A percentile compares a stretch with the other conserved stretches of the same genome.
Evolutionary conservation across 1,139 yeast genomes (phyloP).

Genomic region (Meyerozyma sp.): DNA sequence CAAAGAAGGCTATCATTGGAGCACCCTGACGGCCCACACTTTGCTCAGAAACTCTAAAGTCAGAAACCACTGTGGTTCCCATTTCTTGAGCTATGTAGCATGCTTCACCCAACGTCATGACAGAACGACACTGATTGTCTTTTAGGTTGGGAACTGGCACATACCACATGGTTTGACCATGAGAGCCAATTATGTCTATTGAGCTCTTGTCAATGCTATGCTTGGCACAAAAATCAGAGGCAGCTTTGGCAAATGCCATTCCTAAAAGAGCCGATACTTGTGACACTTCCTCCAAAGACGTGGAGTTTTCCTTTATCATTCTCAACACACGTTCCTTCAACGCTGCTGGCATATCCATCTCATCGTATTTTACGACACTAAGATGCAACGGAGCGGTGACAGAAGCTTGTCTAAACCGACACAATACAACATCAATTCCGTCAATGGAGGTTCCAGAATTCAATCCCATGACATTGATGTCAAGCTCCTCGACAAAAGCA

Average conservation of each 20-base stretch:
- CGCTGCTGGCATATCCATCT: conserved; percentile 7
- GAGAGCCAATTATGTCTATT: conserved; percentile 10
- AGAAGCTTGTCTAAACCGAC: conserved; percentile 7
- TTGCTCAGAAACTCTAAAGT: conserved; percentile 9
- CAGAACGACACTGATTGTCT: conserved; percentile 4
- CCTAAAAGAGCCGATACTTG: conserved; percentile 7
- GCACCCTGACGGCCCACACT: conserved; percentile 12
- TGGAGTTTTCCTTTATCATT: conserved; percentile 6
- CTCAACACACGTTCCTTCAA: conserved; percentile 6
- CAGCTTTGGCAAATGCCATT: conserved; percentile 10
- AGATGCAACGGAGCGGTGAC: conserved; percentile 6
- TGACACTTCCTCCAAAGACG: conserved; percentile 8
- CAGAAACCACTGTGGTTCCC: conserved; percentile 5
- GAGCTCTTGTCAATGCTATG: conserved; percentile 4
- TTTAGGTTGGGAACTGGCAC: conserved; percentile 6
- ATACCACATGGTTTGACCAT: conserved; percentile 12
- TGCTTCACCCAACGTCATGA: conserved; percentile 9
- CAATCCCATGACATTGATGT: conserved; percentile 8
- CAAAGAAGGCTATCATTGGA: conserved; percentile 10
- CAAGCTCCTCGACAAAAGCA: conserved; percentile 1
- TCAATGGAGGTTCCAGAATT: conserved; percentile 10
- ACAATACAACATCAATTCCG: conserved; percentile 9
- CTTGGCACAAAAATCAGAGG: conserved; percentile 6
- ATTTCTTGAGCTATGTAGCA: conserved; percentile 7
- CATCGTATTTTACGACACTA: conserved; percentile 7